Evolutionary conservation across 495 filamentous ascomycete species (phyloP), one percentile per base, ranked within the genome.

Genomic region (Daldinia vernicosa): DNA sequence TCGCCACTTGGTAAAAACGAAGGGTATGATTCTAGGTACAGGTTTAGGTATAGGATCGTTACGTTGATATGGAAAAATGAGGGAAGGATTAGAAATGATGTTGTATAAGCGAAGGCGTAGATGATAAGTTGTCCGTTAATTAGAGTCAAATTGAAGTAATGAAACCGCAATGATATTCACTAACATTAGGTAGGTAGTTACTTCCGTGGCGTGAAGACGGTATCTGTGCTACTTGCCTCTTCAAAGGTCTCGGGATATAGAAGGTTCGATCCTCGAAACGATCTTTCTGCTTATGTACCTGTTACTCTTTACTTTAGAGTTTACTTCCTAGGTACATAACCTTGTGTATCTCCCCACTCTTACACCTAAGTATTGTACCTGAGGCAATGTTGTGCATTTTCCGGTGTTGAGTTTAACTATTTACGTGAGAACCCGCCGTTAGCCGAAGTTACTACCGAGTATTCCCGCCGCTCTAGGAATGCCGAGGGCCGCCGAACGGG

Each of bases 11-110:
- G 67, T 67, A 12, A 67, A 19, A 30, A 28, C 45, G 19, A 50
- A 70, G 33, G 32, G 32, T 63, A 70, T 74, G 33, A 14, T 63
- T 63, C 2, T 74, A 70, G 67, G 71, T 55, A 6, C 54, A 15
- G 47, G 19, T 32, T 32, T 12, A 32, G 35, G 33, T 24, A 47
- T 47, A 19, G 53, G 24, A 17, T 47, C 0, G 33, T 27, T 15
- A 56, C 35, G 53, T n/a, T 35, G 15, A 12, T 4, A 6, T 12
- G 15, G 53, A 56, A 56, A 17, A 60, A 6, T n/a, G n/a, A 35
- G 2, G 32, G n/a, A 40, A 39, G 52, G 45, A 15, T 51, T 56
- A 28, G 40, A 51, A 60, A 40, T 24, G 32, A 53, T n/a, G 11
- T 50, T 63, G 30, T 39, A 59, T 30, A 24, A 53, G 50, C 24